Evolutionary conservation across 768 basidiomycete species (phyloP).

Genomic region (Hydnomerulius pinastri): DNA sequence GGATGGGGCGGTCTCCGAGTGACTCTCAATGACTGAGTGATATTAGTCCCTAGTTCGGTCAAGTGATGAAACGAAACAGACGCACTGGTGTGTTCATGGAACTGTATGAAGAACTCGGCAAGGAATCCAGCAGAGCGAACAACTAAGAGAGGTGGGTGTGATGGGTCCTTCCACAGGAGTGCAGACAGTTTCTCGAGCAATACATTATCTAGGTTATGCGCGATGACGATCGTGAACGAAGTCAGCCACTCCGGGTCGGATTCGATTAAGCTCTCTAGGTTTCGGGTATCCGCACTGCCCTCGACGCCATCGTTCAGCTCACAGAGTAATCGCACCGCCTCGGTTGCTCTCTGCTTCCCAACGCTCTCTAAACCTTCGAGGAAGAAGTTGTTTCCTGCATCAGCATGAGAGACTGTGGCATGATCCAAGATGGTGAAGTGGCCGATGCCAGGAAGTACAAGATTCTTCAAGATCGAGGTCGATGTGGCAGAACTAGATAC

Average conservation of each 20-base stretch:
- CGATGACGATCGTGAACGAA: constrained; percentile 78
- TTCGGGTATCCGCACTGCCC: constrained; percentile 60
- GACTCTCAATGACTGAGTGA: constrained; percentile 79
- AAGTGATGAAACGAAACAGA: constrained; percentile 6
- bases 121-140: constrained; percentile 89
- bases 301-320: constrained; percentile 91
- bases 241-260: constrained; percentile 52
- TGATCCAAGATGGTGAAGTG: constrained; percentile 90
- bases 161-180: constrained; percentile 67
- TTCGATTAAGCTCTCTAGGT: constrained; percentile 59
- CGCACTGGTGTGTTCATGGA: constrained; percentile 84
- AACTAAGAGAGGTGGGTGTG: constrained; percentile 67
- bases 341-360: constrained; percentile 75
- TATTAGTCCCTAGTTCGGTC: neutral
- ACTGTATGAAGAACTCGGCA: constrained; percentile 86
- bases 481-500: constrained; percentile 81
- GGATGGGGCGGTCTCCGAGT: constrained; percentile 72
- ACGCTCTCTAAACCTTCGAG: constrained; percentile 74
- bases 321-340: constrained; percentile 71
- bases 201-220: constrained; percentile 70
- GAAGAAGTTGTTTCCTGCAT: constrained; percentile 98
- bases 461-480: constrained; percentile 91
- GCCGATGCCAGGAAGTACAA: constrained; percentile 95
- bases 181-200: constrained; percentile 60
- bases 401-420: constrained; percentile 58